phyloP scores from a whole-genome alignment of 768 basidiomycete species.

The Hemileccinum rubropunctum region DNA sequence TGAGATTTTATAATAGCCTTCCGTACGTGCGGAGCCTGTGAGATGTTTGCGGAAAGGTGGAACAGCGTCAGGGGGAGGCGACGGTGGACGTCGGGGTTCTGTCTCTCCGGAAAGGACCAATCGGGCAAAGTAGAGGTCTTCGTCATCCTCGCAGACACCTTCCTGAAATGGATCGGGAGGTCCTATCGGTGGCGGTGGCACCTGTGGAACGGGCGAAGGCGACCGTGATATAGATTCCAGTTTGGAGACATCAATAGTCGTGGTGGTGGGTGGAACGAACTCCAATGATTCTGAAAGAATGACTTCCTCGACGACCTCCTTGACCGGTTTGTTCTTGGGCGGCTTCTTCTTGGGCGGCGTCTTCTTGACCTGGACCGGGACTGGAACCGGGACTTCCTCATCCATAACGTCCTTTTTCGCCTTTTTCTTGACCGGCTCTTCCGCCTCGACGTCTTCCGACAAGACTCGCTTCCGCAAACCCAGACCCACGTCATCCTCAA shows the following conservation, averaged over 20 bases:
- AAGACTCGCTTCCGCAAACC: constrained; percentile 44
- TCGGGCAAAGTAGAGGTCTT: constrained; percentile 80
- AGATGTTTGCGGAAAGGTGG: constrained; percentile 69
- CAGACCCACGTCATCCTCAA: constrained; percentile 42
- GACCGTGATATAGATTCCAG: constrained; percentile 49
- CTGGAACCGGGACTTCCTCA: constrained; percentile 33
- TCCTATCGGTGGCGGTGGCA: constrained; percentile 39
- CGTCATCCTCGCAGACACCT: constrained; percentile 79
- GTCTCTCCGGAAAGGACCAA: constrained; percentile 27
- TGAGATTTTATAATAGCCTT: constrained; percentile 95
- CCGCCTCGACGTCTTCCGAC: constrained; percentile 40
- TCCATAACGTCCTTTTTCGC: constrained; percentile 33
- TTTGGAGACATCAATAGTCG: constrained; percentile 47
- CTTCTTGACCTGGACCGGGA: constrained; percentile 17
- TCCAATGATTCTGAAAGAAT: constrained; percentile 48
- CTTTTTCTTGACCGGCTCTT: constrained; percentile 28
- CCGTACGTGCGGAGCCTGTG: constrained; percentile 87
- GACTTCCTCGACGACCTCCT: constrained; percentile 48
- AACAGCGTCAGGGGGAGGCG: constrained; percentile 39
- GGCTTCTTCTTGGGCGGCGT: constrained; percentile 34
- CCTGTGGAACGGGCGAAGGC: constrained; percentile 46
- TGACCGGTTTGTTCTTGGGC: constrained; percentile 29
- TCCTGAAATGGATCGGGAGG: constrained; percentile 52
- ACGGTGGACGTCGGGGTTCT: constrained; percentile 24
- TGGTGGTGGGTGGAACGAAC: constrained; percentile 48